phyloP scores from a whole-genome alignment of 2,329 filamentous ascomycete species.

The Rutstroemia sp. region DNA sequence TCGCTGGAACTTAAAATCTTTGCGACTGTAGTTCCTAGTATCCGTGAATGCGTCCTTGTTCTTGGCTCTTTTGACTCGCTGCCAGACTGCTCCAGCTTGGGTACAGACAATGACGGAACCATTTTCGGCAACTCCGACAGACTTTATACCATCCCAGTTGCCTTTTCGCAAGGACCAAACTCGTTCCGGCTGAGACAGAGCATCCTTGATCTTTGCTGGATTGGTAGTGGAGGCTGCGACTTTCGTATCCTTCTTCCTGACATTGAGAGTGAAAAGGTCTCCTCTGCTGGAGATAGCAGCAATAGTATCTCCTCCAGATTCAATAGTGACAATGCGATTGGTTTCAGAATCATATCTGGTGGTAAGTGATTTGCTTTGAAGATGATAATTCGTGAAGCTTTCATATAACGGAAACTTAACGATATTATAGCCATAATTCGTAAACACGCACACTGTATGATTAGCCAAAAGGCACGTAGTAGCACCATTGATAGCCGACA shows the following conservation, averaged over 20 bases:
- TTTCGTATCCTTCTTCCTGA: slow-evolving; percentile 60
- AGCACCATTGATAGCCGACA: slow-evolving; percentile 84
- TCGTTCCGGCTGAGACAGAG: slow-evolving; percentile 68
- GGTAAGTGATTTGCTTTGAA: slow-evolving; percentile 57
- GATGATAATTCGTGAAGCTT: slow-evolving; percentile 61
- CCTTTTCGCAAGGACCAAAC: slow-evolving; percentile 82
- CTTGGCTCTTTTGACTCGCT: slow-evolving; percentile 73
- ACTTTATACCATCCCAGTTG: slow-evolving; percentile 62
- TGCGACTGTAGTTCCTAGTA: slow-evolving; percentile 53
- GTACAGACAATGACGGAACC: slow-evolving; percentile 94
- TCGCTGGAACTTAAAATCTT: slow-evolving; percentile 93
- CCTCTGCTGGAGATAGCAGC: slow-evolving; percentile 78
- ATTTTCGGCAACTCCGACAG: slow-evolving; percentile 84
- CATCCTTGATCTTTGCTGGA: slow-evolving; percentile 79
- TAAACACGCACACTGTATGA: slow-evolving; percentile 86
- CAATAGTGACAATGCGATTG: slow-evolving; percentile 68
- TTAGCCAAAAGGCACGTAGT: slow-evolving; percentile 81
- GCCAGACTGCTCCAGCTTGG: slow-evolving; percentile 87
- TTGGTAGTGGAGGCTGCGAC: slow-evolving; percentile 73
- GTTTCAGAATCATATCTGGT: slow-evolving; percentile 56
- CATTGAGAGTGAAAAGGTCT: slow-evolving; percentile 78
- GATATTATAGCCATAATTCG: slow-evolving; percentile 92
- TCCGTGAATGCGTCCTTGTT: slow-evolving; percentile 56
- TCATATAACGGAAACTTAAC: slow-evolving; percentile 72
- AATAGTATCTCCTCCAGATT: slow-evolving; percentile 83